Evolutionary conservation across 805 yeast species (phyloP), one percentile per base, ranked within the genome.

Genomic region (Metschnikowia cerradonensis): DNA sequence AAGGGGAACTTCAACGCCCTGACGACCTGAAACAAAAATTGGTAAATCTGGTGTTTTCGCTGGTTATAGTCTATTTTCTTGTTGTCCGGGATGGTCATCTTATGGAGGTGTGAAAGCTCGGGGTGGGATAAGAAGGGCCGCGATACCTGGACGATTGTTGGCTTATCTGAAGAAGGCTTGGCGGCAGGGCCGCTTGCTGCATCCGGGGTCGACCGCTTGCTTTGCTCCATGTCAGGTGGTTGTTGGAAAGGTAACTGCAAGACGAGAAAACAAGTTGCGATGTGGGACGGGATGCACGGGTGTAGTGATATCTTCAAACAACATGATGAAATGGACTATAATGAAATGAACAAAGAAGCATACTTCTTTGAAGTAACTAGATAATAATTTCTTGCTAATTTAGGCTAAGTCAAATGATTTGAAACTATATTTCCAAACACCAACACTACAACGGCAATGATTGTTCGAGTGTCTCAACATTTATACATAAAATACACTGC

Each of bases 1-100:
- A 86, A 69, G 0, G 96, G 96, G 53, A 86, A 79, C 60, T 82
- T 83, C 60, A 86, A 65, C 2, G 69, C 65, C 30, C 74, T 73
- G 30, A 82, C 75, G 3, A 85, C 63, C 52, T 78, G 81, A 54
- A 79, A 76, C 32, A 84, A 60, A 56, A 80, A 80, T 49, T 76
- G 79, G 50, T 82, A 76, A 2, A 83, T 75, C 48, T 80, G 79
- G 41, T 76, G 73, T 51, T 79, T 80, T 47, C 80, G 72, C 55
- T 78, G 82, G 49, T 74, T 75, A 54, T 79, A 81, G 20, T 66
- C 60, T 34, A 70, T 53, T 30, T 75, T 70, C 42, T 76, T 70
- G 30, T 69, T 64, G 45, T 80, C 84, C 3, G 76, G 70, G 19
- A 84, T 77, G n/a, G 84, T 79, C 44, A 71, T 67, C 20, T 67